Base-by-base conservation (phyloP, 2,329 filamentous ascomycete genomes). In the Fusarium chaquense region DNA sequence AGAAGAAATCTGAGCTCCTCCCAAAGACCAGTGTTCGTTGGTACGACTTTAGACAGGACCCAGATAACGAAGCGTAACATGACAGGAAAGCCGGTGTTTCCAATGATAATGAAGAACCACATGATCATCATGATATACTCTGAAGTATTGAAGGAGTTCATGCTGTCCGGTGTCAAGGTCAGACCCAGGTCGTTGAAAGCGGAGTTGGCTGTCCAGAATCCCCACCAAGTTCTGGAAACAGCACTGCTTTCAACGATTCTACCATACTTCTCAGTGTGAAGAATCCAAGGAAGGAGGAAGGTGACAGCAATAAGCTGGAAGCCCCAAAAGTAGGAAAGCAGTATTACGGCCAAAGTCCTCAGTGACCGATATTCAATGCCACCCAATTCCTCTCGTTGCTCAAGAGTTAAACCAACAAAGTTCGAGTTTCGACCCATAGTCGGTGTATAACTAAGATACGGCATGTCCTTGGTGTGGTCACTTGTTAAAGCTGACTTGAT, bases 171-270 rank as follows among this genome's bases (percentile, higher is more conserved):
- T 0, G 94, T 98, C 69, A 99, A 83, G 3, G 94, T 95, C 73
- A 94, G 95, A 13, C 96, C 96, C n/a, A 98, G 82, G 81, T 99
- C 95, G 80, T 95, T 98, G 80, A 99, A 98, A 58, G 94, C 87
- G 41, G 94, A 96, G 50, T 89, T 93, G 16, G 94, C 83, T 0
- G 93, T 97, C 81, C 95, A 99, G 72, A 99, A 89, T 0, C 89
- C 94, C 92, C 96, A 99, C 96, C 96, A 99, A 0, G 88, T 86
- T 41, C 88, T 88, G 59, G 85, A 90, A 71, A 92, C 82, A 11
- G 89, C 89, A 52, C 83, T 84, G 0, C 77, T 79, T 3, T 86
- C 83, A n/a, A 98, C 87, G 18, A 95, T 77, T 0, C 82, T 71
- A 7, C 88, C 89, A 78, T 93, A 98, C 3, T 80, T 82, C 1